These are phyloP conservation scores for Microascus cirrosus DNA, from an alignment of 2,329 filamentous ascomycete species.

Conservation along the genomic window DNA sequence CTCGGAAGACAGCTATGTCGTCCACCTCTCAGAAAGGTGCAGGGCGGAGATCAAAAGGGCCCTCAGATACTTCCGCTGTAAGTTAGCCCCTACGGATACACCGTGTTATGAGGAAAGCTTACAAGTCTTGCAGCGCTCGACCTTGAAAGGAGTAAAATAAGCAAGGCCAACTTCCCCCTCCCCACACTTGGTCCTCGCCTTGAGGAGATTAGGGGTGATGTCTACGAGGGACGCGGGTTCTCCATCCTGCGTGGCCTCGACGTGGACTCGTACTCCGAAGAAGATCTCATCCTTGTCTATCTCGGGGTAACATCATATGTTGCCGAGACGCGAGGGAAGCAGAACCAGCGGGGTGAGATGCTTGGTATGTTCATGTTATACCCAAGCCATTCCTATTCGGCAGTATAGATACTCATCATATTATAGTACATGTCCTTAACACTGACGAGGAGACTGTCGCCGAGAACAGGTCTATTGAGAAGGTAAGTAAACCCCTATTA, in stretches of 20 bases:
- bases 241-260: constrained; percentile 48
- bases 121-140: constrained; percentile 1
- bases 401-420: constrained; percentile 37
- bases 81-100: constrained; percentile 29
- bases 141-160: constrained; percentile 4
- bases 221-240: constrained; percentile 50
- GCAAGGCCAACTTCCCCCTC: constrained; percentile 37
- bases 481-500: constrained; percentile 12
- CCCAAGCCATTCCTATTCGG: constrained; percentile 16
- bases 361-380: constrained; percentile 31
- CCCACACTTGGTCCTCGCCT: constrained; percentile 36
- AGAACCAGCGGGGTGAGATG: constrained; percentile 25
- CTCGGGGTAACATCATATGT: constrained; percentile 49
- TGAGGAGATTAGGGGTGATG: constrained; percentile 29
- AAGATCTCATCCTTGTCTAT: constrained; percentile 50
- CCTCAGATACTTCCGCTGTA: constrained; percentile 7
- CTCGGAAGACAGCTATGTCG: not conserved
- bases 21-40: not conserved
- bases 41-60: constrained; percentile 6
- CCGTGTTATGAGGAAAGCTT: constrained; percentile 18
- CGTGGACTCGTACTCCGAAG: constrained; percentile 36
- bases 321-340: constrained; percentile 38
- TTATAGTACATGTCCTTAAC: constrained; percentile 13
- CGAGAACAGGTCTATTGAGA: constrained; percentile 5
- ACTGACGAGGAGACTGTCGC: constrained; percentile 3